Evolutionary conservation across 768 basidiomycete species (phyloP).

Genomic region (Collybiopsis luxurians): DNA sequence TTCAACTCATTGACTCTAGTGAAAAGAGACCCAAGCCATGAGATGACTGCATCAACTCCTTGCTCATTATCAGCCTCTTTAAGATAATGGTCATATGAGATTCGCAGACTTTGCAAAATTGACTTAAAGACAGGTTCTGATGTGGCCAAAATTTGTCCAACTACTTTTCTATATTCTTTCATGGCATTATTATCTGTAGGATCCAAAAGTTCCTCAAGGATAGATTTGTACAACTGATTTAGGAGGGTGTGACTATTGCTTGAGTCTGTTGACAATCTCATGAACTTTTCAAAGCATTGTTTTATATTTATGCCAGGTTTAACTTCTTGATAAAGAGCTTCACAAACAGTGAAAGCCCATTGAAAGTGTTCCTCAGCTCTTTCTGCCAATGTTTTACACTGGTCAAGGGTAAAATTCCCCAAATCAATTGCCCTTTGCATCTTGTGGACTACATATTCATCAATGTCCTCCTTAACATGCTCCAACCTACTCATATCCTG

Average conservation of each 20-base stretch:
- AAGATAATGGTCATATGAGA: too few species aligned
- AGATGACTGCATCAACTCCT: too few species aligned
- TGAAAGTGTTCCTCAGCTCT: neutral
- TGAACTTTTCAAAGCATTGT: neutral
- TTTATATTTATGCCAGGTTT: neutral
- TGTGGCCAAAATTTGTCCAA: neutral
- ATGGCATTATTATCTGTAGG: neutral
- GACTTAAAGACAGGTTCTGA: neutral
- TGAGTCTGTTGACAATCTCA: neutral
- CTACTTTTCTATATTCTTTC: neutral
- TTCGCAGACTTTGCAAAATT: neutral
- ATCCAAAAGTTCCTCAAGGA: neutral
- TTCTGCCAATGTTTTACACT: neutral
- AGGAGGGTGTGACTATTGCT: neutral
- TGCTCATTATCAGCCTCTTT: too few species aligned
- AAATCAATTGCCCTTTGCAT: neutral
- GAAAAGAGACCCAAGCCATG: conserved; percentile 1
- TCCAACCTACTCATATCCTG: neutral
- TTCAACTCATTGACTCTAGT: neutral
- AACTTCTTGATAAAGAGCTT: neutral
- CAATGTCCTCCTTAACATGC: neutral
- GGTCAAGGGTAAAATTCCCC: neutral
- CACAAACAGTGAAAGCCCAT: neutral
- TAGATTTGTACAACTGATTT: neutral
- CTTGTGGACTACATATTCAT: neutral